A percentile compares a stretch with the other conserved stretches of the same genome.
Evolutionary conservation across 139 green algal genomes (phyloP).

Genomic region (Haematococcus lacustris): DNA sequence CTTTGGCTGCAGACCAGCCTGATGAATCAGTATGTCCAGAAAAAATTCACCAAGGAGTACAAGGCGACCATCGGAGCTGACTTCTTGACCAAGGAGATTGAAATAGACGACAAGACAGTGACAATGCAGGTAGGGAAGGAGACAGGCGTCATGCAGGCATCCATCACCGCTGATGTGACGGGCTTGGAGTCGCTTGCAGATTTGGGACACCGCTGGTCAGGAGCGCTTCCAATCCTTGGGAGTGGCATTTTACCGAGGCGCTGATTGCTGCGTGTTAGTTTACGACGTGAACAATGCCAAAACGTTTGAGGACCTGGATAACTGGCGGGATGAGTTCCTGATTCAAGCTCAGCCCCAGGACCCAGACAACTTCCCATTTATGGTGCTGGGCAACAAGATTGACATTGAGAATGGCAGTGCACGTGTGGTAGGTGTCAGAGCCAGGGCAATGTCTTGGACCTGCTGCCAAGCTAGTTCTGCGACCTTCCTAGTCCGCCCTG

Average conservation of each 20-base stretch:
- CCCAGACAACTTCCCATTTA: conserved; percentile 95
- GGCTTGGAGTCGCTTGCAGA: conserved; percentile 62
- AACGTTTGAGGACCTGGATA: conserved; percentile 96
- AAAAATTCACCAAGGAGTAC: conserved; percentile 98
- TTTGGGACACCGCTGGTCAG: conserved; percentile 98
- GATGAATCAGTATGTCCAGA: conserved; percentile 99
- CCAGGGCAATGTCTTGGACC: too few species aligned
- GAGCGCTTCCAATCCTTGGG: conserved; percentile 96
- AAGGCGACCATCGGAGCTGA: conserved; percentile 98
- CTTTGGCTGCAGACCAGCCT: conserved; percentile 72
- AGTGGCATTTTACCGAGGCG: conserved; percentile 96
- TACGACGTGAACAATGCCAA: conserved; percentile 96
- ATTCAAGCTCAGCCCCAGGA: conserved; percentile 85
- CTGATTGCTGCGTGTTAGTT: conserved; percentile 96
- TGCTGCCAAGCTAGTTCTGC: too few species aligned
- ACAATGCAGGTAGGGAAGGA: conserved; percentile 98
- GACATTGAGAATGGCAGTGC: conserved; percentile 86
- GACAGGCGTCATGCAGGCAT: too few species aligned
- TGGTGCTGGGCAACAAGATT: conserved; percentile 98
- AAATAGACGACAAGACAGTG: conserved; percentile 93
- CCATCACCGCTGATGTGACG: too few species aligned
- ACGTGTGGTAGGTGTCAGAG: conserved; percentile 57
- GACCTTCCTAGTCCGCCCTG: too few species aligned
- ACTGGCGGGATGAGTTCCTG: conserved; percentile 97
- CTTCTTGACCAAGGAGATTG: conserved; percentile 98